These are phyloP conservation scores for Rhynchospora pubera DNA, from an alignment of 176 grass and related monocot species.

Conservation along the genomic window DNA sequence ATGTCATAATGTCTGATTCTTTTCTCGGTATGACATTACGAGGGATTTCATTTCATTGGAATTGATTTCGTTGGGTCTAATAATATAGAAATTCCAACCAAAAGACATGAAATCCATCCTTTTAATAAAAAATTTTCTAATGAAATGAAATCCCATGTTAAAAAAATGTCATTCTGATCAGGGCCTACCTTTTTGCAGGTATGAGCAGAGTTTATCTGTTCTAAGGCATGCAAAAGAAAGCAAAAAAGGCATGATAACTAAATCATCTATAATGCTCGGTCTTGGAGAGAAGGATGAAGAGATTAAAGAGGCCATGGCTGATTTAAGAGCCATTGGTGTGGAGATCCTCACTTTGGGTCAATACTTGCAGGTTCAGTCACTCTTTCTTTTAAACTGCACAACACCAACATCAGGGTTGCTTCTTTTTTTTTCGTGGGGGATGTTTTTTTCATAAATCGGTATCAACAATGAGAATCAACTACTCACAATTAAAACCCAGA, in stretches of 20 bases:
- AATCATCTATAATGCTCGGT: conserved; percentile 95
- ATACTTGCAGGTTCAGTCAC: conserved; percentile 71
- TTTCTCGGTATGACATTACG: neutral
- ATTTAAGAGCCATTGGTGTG: conserved; percentile 70
- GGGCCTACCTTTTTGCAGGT: conserved; percentile 28
- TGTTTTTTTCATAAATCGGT: too few species aligned
- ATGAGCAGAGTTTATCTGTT: conserved; percentile 70
- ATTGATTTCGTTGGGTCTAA: too few species aligned
- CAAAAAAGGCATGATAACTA: conserved; percentile 68
- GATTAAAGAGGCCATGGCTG: conserved; percentile 64
- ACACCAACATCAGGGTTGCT: neutral
- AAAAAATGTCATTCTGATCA: too few species aligned
- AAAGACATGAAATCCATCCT: too few species aligned
- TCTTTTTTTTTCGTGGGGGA: neutral
- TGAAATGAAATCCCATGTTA: too few species aligned
- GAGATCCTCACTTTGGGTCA: conserved; percentile 87
- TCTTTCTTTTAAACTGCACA: conserved; percentile 4
- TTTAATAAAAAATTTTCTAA: too few species aligned
- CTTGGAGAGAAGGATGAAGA: conserved; percentile 78
- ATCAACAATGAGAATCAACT: too few species aligned
- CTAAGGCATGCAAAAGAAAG: conserved; percentile 61
- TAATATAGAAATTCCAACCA: too few species aligned
- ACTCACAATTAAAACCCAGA: too few species aligned
- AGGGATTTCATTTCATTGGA: too few species aligned
- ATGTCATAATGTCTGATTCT: neutral